phyloP scores from a whole-genome alignment of 225 moss, liverwort and hornwort genomes.

The Marchantia paleacea region DNA sequence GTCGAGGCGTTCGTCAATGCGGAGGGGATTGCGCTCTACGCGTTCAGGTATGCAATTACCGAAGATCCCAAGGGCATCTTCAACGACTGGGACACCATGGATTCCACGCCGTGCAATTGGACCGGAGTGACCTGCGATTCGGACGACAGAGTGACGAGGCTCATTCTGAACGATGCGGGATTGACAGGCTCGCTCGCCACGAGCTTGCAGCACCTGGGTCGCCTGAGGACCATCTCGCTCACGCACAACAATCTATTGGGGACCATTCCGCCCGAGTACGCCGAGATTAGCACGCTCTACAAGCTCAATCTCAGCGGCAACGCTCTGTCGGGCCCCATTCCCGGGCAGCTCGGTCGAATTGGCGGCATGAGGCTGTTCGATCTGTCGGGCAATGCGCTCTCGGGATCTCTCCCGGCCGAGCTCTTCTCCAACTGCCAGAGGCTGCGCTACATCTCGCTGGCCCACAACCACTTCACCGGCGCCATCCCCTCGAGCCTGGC shows the following conservation, averaged over 20 bases:
- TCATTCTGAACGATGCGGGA: constrained; percentile 32
- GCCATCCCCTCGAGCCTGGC: constrained; percentile 35
- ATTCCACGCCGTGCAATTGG: constrained; percentile 45
- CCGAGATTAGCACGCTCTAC: constrained; percentile 25
- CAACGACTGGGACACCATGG: constrained; percentile 35
- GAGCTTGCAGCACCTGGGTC: constrained; percentile 27
- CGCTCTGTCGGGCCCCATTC: constrained; percentile 41
- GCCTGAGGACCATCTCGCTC: constrained; percentile 37
- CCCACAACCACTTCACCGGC: constrained; percentile 31
- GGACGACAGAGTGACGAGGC: constrained; percentile 13
- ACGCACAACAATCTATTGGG: constrained; percentile 34
- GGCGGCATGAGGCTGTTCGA: constrained; percentile 37
- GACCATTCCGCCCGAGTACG: constrained; percentile 35
- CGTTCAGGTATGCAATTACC: constrained; percentile 34
- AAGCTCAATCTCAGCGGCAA: constrained; percentile 50
- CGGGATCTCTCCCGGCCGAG: constrained; percentile 31
- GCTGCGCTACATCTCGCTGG: constrained; percentile 37
- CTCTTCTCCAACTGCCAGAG: constrained; percentile 34
- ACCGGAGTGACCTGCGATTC: constrained; percentile 43
- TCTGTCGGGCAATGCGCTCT: constrained; percentile 34
- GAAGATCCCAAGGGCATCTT: constrained; percentile 44
- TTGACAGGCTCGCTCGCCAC: constrained; percentile 37
- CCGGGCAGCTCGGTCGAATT: constrained; percentile 30
- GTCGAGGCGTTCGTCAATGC: constrained; percentile 36
- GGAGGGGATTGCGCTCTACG: constrained; percentile 38